Evolutionary conservation across 106 monocot genomes (phyloP), one percentile per base, ranked within the genome.

Genomic region (Dendrobium officinale): DNA sequence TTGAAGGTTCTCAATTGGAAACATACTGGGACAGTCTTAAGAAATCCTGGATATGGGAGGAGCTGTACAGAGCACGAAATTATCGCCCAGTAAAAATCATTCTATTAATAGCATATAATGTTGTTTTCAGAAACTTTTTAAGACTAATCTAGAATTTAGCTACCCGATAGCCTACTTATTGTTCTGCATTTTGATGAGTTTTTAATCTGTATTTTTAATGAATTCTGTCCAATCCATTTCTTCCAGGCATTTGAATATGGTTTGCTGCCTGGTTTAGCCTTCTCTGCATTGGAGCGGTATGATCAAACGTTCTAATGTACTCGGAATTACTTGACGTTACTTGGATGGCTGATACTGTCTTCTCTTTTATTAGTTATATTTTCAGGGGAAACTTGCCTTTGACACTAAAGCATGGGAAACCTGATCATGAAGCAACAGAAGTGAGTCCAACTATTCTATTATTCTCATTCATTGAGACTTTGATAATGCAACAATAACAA

Each of bases 41-140:
- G 86, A 95, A 85, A 45, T 99, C 99, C 27, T 99, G 95, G 99
- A 86, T 99, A 77, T 99, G 95, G 95, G 89, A 93, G 42, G 95
- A 99, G 73, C 95, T 99, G 17, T 79, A 91, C 55, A 86, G 82
- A 87, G 95, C 89, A 61, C 85, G 99, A 19, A 99, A 99, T 80
- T 99, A 99, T 77, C 83, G 99, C 67, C 95, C 99, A 26, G 99
- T 95, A 56, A 90, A 84, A 26, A 24, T 54, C 19, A 4, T 54
- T 24, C 42, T 75, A 17, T 49, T 17, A 76, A 45, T 64, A 22
- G 6, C 72, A 16, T 1, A 27, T 42, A 43, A 55, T 41, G 6
- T 48, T 51, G 10, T 49, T 74, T 74, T 2, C 41, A 42, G 42
- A 73, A 17, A 16, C 76, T 64, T 49, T 37, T 55, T 37, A 29